These are phyloP conservation scores for Trametes gibbosa DNA, from an alignment of 768 basidiomycete species.

Conservation along the genomic window DNA sequence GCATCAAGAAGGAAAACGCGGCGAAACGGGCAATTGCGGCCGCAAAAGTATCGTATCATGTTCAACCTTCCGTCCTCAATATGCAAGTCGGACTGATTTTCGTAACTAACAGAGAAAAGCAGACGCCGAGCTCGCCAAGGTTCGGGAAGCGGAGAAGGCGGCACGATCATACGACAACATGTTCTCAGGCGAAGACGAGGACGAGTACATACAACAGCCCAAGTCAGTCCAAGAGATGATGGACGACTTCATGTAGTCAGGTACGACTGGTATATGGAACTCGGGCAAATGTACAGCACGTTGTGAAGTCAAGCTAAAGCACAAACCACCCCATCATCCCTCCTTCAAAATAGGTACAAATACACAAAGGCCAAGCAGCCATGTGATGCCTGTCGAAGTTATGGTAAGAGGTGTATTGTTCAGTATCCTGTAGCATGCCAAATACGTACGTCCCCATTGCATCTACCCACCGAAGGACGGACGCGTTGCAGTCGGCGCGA, in stretches of 20 bases:
- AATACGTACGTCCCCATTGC: background rate
- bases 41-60: conserved; percentile 53
- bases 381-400: too few relatives aligned
- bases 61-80: background rate
- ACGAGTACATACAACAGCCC: conserved; percentile 32
- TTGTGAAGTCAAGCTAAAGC: background rate
- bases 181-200: conserved; percentile 55
- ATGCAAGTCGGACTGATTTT: background rate
- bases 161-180: conserved; percentile 84
- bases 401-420: too few relatives aligned
- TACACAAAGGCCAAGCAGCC: too few relatives aligned
- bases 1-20: conserved; percentile 74
- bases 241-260: conserved; percentile 78
- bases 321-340: background rate
- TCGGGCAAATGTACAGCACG: background rate
- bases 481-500: conserved; percentile 1
- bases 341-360: too few relatives aligned
- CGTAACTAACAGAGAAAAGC: conserved; percentile 60
- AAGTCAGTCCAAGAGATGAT: conserved; percentile 72
- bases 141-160: conserved; percentile 83
- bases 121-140: conserved; percentile 69
- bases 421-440: too few relatives aligned
- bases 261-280: background rate
- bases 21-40: conserved; percentile 57
- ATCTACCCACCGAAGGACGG: background rate